These are phyloP conservation scores for Podospora pseudocomata DNA, from an alignment of 495 filamentous ascomycete species.

Conservation along the genomic window DNA sequence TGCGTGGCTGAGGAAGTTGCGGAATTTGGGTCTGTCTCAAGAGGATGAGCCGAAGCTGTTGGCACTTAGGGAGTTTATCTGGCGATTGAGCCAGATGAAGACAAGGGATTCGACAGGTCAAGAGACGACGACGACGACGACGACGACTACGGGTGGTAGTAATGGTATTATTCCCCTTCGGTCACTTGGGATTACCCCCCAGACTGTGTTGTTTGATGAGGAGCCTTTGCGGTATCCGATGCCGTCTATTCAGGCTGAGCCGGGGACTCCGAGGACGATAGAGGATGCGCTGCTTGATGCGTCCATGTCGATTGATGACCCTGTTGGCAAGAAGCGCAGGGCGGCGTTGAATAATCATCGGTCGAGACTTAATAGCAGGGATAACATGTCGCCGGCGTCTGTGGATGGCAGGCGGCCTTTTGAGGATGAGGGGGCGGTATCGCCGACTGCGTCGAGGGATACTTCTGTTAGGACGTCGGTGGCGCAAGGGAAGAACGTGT, in stretches of 20 bases:
- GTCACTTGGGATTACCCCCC: constrained; percentile 67
- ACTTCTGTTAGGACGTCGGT: constrained; percentile 30
- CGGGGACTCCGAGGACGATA: constrained; percentile 66
- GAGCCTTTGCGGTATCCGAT: constrained; percentile 35
- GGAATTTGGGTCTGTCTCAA: constrained; percentile 72
- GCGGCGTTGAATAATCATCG: constrained; percentile 52
- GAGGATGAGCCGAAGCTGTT: constrained; percentile 93
- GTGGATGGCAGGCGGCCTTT: constrained; percentile 29
- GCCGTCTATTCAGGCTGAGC: constrained; percentile 26
- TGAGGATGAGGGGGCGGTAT: constrained; percentile 24
- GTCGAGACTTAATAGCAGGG: constrained; percentile 41
- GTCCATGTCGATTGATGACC: constrained; percentile 78
- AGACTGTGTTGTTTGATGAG: constrained; percentile 91
- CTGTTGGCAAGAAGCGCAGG: constrained; percentile 54
- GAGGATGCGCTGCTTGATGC: constrained; percentile 89
- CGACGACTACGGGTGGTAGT: constrained; percentile 31
- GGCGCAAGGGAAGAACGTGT: constrained; percentile 24
- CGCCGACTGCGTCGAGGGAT: constrained; percentile 31
- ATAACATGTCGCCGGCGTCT: constrained; percentile 39
- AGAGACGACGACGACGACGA: constrained; percentile 22
- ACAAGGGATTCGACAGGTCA: constrained; percentile 47
- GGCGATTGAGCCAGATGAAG: constrained; percentile 72
- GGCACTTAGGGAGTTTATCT: constrained; percentile 84
- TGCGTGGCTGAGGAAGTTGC: constrained; percentile 80
- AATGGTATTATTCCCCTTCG: constrained; percentile 69